These are phyloP conservation scores for Lyophyllum shimeji DNA, from an alignment of 768 basidiomycete genomes.

Conservation along the genomic window DNA sequence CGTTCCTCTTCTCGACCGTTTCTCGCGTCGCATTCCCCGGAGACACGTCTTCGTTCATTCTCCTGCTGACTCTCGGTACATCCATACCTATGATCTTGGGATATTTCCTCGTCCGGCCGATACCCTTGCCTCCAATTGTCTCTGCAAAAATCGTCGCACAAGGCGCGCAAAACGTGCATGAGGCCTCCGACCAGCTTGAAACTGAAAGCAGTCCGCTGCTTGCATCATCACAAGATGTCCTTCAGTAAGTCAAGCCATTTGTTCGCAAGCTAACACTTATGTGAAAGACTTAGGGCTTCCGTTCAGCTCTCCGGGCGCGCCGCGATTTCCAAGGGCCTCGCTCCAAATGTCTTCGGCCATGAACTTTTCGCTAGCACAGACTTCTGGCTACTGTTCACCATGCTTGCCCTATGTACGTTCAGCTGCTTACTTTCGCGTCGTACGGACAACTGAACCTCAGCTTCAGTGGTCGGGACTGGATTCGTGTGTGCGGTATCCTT, in stretches of 20 bases:
- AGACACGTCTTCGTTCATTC: conserved; percentile 73
- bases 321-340: conserved; percentile 14
- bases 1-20: conserved; percentile 84
- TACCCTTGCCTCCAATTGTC: conserved; percentile 53
- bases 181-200: conserved; percentile 5
- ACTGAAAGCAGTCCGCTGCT: conserved; percentile 4
- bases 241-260: background rate
- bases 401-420: conserved; percentile 56
- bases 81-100: conserved; percentile 78
- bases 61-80: conserved; percentile 76
- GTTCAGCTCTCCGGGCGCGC: conserved; percentile 9
- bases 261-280: background rate
- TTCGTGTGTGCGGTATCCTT: conserved; percentile 59
- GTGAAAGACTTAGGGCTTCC: background rate
- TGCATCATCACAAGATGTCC: background rate
- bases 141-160: conserved; percentile 20
- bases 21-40: conserved; percentile 73
- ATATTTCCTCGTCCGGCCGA: conserved; percentile 65
- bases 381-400: conserved; percentile 37
- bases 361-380: conserved; percentile 20
- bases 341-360: conserved; percentile 22
- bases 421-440: conserved; percentile 20
- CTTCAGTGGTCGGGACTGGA: conserved; percentile 67
- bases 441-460: background rate
- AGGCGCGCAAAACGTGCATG: conserved; percentile 12